Conservation (phyloP, 1,139 yeast species). For the Kodamaea fungicola region DNA sequence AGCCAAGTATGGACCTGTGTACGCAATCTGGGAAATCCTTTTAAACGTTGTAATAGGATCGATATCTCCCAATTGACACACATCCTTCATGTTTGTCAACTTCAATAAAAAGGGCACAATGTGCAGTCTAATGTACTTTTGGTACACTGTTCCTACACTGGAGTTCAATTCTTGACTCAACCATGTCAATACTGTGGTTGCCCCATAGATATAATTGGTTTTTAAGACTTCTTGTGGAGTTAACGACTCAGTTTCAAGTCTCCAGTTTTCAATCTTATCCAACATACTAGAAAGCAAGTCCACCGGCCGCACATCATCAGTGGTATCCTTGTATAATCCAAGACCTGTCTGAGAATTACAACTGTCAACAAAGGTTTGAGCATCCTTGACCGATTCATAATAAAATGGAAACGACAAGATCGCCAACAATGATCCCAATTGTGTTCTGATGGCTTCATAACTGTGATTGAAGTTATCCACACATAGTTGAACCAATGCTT, state of each 20-base stretch:
- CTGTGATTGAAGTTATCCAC: conserved; percentile 53
- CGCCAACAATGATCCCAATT: conserved; percentile 64
- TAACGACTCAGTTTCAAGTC: conserved; percentile 29
- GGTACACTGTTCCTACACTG: conserved; percentile 39
- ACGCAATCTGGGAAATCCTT: conserved; percentile 58
- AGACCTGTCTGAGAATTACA: conserved; percentile 24
- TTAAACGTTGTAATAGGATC: conserved; percentile 54
- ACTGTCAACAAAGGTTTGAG: conserved; percentile 39
- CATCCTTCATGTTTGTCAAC: conserved; percentile 72
- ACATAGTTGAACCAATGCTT: conserved; percentile 45
- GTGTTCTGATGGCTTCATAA: conserved; percentile 73
- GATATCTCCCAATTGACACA: conserved; percentile 69
- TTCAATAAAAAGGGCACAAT: conserved; percentile 72
- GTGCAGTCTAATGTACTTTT: conserved; percentile 32
- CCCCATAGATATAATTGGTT: conserved; percentile 45
- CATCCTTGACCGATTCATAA: conserved; percentile 45
- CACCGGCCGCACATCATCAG: conserved; percentile 20
- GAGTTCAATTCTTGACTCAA: conserved; percentile 40
- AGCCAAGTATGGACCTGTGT: conserved; percentile 40
- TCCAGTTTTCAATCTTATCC: conserved; percentile 41
- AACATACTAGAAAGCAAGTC: conserved; percentile 34
- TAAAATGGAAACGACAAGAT: conserved; percentile 53
- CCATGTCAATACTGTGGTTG: conserved; percentile 46
- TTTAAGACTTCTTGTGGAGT: conserved; percentile 46
- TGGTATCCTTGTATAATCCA: conserved; percentile 24